Evolutionary conservation across 73 alveolate species (phyloP), one percentile per base, ranked within the genome.

Genomic region (Paramecium pentaurelia): DNA sequence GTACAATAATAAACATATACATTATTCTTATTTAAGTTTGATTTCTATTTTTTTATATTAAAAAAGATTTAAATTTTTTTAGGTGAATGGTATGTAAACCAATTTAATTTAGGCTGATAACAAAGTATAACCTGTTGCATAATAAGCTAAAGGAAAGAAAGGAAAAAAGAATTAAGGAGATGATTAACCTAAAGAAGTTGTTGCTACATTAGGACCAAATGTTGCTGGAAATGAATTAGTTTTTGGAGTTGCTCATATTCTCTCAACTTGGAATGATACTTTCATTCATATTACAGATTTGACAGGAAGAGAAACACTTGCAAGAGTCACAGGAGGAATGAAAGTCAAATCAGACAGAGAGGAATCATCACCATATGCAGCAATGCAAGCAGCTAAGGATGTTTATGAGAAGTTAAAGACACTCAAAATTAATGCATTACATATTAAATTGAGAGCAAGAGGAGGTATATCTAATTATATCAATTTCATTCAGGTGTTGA

Each of bases 311-410:
- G 99, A 98, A 94, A 98, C 99, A 88, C 95, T 98, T 95, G 97
- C 97, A 90, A 97, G 99, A 87, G 97, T 98, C 90, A 98, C 99
- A 34, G 99, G 99, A 30, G 99, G 99, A 86, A 98, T 98, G 99
- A 98, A 98, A 97, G 99, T 97, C 86, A 97, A 97, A 95, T 99
- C 99, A 59, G 99, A 98, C 95, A 98, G 99, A 95, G 99, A 98
- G 86, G 99, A 98, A 95, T 96, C 99, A 45, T 98, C 99, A 51
- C 99, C 99, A 37, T 98, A 98, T 91, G 99, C 99, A 47, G 98
- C 99, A 54, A 98, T 98, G 99, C 95, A 97, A 94, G 99, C 99
- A 18, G 99, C 99, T 51, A 98, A 95, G 94, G 99, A 98, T 85
- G 99, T 98, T 28, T 98, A 96, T 84, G 96, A 96, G 60, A 95